A percentile compares a stretch with the other conserved stretches of the same genome.
Evolutionary conservation across 2,329 filamentous ascomycete genomes (phyloP).

Genomic region (Aspergillus persii): DNA sequence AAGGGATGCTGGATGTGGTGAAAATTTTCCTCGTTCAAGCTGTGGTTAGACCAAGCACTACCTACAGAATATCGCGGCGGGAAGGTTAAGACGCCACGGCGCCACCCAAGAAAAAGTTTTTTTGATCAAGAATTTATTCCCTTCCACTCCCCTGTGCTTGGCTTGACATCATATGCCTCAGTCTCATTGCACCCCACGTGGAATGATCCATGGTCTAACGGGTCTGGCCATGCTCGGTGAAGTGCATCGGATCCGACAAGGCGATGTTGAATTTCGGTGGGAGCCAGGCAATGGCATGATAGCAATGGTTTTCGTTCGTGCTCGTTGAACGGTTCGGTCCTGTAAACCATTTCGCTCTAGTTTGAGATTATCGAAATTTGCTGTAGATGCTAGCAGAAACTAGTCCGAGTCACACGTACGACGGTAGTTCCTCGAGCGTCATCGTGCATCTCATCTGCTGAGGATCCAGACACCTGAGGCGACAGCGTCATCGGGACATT

Average conservation of each 20-base stretch:
- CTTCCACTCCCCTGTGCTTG: not conserved
- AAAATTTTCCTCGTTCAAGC: not conserved
- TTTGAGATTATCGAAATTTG: not conserved
- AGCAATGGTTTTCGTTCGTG: not conserved
- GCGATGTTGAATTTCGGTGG: not conserved
- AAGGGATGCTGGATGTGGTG: not conserved
- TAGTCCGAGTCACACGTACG: not conserved
- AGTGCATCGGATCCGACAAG: not conserved
- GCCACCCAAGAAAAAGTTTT: not conserved
- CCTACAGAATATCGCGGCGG: too few relatives aligned
- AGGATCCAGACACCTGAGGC: not conserved
- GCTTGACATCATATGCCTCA: not conserved
- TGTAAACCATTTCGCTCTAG: not conserved
- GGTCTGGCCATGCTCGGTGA: not conserved
- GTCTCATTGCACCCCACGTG: not conserved
- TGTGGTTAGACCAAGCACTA: not conserved
- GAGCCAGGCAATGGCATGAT: not conserved
- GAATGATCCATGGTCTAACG: not conserved
- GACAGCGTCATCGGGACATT: not conserved
- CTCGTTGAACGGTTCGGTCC: not conserved
- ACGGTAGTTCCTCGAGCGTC: not conserved
- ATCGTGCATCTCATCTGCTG: not conserved
- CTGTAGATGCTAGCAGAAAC: not conserved
- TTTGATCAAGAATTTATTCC: not conserved
- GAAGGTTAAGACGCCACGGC: not conserved